phyloP scores from a whole-genome alignment of 2,329 filamentous ascomycete species.

The Acrocalymma vagum region DNA sequence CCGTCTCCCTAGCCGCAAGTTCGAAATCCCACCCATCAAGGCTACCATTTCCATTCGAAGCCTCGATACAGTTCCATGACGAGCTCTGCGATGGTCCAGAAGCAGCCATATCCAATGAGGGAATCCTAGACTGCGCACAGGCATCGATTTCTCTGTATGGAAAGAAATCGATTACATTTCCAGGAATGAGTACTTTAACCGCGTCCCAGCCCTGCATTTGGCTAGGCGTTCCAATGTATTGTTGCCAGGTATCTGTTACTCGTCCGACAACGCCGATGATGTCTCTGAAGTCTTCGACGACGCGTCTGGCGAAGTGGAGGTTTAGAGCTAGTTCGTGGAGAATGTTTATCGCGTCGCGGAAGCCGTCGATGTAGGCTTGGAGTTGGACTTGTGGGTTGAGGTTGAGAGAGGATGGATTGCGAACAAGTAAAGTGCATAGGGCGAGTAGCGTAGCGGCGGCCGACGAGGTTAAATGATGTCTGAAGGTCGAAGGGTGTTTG shows the following conservation, averaged over 20 bases:
- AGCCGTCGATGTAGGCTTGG: conserved; percentile 16
- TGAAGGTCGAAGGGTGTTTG: conserved; percentile 16
- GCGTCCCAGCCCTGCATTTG: background rate
- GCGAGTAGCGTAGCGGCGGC: conserved; percentile 28
- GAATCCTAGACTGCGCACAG: no score
- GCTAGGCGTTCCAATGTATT: background rate
- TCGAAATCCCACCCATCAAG: no score
- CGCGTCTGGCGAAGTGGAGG: conserved; percentile 26
- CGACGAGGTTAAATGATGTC: conserved; percentile 24
- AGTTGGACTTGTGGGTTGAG: conserved; percentile 7
- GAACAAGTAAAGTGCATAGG: conserved; percentile 27
- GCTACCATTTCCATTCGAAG: no score
- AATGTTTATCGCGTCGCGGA: conserved; percentile 17
- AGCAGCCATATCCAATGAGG: no score
- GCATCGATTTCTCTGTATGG: conserved; percentile 36
- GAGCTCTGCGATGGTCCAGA: no score
- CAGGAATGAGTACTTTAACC: conserved; percentile 11
- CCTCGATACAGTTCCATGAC: no score
- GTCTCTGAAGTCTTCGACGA: conserved; percentile 27
- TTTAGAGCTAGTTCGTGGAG: conserved; percentile 22
- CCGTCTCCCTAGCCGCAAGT: no score
- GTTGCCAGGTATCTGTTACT: conserved; percentile 5
- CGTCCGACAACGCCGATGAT: conserved; percentile 17
- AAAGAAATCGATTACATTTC: conserved; percentile 25
- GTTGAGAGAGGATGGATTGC: conserved; percentile 14